Base-by-base conservation (phyloP, 495 filamentous ascomycete species). In the Chaetomium tenue region DNA sequence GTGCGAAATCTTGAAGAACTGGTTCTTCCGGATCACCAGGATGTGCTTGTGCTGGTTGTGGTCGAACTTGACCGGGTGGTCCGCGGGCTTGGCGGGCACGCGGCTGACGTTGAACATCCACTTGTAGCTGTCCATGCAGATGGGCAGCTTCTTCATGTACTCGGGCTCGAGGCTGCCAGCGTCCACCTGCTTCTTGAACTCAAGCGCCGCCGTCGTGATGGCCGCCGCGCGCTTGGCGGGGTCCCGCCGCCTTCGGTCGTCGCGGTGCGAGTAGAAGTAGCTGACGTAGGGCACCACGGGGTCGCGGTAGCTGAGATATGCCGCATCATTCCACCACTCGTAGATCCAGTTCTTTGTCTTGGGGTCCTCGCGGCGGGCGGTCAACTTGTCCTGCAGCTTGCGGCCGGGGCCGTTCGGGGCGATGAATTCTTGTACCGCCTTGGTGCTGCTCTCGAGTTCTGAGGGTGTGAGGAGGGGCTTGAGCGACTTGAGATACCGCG, bases 61-160 rank as follows among this genome's bases (percentile, higher is more conserved):
- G 22, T 86, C 75, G 75, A 89, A 97, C 78, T 96, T 97, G 75
- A 90, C 82, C 2, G 91, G 91, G 74, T 89, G 86, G 68, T 99
- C 95, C 9, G 85, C 86, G 4, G 88, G 86, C 69, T 88, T 89
- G 58, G 86, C 88, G n/a, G 95, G 89, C 39, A 97, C 86, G 63
- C 95, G 89, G 79, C 88, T 91, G 75, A 83, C 82, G 77, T 99
- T 97, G 85, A 99, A 99, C 95, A 99, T 98, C 87, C 89, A 99
- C 80, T 97, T 82, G 82, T 97, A 97, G 63, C 89, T 90, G 83
- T 89, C 90, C 95, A 98, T 98, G 76, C 91, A 93, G 73, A 97
- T 91, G 60, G 95, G 95, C 63, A 90, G 84, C 77, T 89, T 89
- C 78, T 92, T 92, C 91, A 98, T 95, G 81, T 97, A 97, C 78